Conservation (phyloP, 2,329 filamentous ascomycete species). For the Xylariaceae sp. region DNA sequence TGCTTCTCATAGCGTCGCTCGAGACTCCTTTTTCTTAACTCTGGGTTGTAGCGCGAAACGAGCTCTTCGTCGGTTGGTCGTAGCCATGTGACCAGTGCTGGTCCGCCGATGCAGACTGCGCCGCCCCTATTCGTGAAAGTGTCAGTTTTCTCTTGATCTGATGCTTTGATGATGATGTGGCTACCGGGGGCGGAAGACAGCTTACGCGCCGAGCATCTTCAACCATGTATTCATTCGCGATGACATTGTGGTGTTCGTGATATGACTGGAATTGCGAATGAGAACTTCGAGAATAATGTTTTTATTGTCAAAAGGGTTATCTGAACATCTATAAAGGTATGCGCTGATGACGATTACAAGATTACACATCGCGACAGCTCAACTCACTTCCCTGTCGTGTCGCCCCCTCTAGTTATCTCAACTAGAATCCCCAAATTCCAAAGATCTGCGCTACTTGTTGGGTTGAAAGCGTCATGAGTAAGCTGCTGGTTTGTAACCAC, state of each 20-base stretch:
- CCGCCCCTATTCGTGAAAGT: conserved; percentile 10
- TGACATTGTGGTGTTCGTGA: conserved; percentile 31
- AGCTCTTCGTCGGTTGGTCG: conserved; percentile 87
- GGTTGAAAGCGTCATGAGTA: too few species aligned
- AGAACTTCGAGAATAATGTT: too few species aligned
- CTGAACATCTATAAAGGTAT: too few species aligned
- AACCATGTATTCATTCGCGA: conserved; percentile 54
- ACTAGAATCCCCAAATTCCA: too few species aligned
- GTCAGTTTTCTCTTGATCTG: conserved; percentile 1
- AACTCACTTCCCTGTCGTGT: too few species aligned
- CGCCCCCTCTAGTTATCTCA: too few species aligned
- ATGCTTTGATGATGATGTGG: conserved; percentile 1
- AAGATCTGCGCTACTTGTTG: too few species aligned
- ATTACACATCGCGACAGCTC: too few species aligned
- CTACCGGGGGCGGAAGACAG: conserved; percentile 12
- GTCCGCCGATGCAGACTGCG: conserved; percentile 70
- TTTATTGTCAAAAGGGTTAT: too few species aligned
- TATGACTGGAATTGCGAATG: background rate
- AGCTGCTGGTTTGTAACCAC: too few species aligned
- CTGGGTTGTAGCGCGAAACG: conserved; percentile 86
- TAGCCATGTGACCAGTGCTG: conserved; percentile 75
- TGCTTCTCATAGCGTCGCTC: conserved; percentile 70
- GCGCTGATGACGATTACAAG: too few species aligned
- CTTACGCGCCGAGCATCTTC: conserved; percentile 69
- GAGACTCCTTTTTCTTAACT: conserved; percentile 82